phyloP scores from a whole-genome alignment of 1,284 basidiomycete genomes.

The Ceratobasidium sp. region DNA sequence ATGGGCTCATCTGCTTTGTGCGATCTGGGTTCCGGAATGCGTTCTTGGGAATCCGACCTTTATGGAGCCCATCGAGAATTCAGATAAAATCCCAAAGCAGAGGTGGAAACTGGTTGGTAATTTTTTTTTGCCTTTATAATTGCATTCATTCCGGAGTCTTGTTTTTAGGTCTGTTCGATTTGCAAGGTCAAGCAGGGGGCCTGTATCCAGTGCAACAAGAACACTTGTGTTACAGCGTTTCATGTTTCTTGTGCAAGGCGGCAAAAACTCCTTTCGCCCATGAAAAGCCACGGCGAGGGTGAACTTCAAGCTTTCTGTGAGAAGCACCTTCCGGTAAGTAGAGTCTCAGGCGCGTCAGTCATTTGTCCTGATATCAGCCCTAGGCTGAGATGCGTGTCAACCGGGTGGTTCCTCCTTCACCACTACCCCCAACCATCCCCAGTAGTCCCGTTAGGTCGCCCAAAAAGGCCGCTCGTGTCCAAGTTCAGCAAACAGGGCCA shows the following conservation, averaged over 20 bases:
- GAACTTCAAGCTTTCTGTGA: slow-evolving; percentile 86
- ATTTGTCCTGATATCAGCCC: slow-evolving; percentile 38
- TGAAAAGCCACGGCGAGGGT: slow-evolving; percentile 77
- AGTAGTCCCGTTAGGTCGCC: slow-evolving; percentile 51
- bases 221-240: slow-evolving; percentile 91
- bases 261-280: slow-evolving; percentile 80
- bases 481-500: slow-evolving; percentile 78
- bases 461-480: slow-evolving; percentile 77
- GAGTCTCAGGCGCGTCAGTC: slow-evolving; percentile 8
- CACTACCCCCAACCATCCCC: slow-evolving; percentile 19
- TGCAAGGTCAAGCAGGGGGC: slow-evolving; percentile 86
- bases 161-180: slow-evolving; percentile 78
- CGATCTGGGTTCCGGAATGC: slow-evolving; percentile 98
- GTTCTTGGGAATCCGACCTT: slow-evolving; percentile 93
- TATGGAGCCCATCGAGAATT: slow-evolving; percentile 96
- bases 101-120: slow-evolving; percentile 88
- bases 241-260: slow-evolving; percentile 94
- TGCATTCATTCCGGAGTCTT: neutral
- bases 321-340: slow-evolving; percentile 82
- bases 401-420: slow-evolving; percentile 35
- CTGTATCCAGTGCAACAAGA: slow-evolving; percentile 95
- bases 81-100: slow-evolving; percentile 87
- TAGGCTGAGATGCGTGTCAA: slow-evolving; percentile 67
- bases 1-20: slow-evolving; percentile 97
- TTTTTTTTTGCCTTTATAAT: neutral